These are phyloP conservation scores for Chrysoporthe cubensis DNA, from an alignment of 2,329 filamentous ascomycete species.

Conservation along the genomic window DNA sequence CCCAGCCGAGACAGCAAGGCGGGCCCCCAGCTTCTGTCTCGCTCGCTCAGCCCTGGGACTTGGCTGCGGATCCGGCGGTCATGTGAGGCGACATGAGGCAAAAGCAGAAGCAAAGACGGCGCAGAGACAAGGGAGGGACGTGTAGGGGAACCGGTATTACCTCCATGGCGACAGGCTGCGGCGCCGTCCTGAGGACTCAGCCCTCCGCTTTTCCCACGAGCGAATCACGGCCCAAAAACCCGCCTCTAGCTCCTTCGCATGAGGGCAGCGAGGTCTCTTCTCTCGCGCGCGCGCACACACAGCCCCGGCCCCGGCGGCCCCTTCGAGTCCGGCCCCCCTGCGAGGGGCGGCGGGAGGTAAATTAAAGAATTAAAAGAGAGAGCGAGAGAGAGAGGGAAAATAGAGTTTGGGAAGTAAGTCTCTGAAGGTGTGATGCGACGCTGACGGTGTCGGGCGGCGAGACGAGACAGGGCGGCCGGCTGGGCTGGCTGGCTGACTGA, in stretches of 20 bases:
- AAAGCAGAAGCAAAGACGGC: slow-evolving; percentile 9
- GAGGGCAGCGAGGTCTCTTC: slow-evolving; percentile 8
- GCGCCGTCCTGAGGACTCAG: slow-evolving; percentile 6
- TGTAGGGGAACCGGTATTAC: slow-evolving; percentile 12
- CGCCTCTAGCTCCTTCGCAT: neutral
- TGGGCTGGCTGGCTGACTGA: slow-evolving; percentile 12
- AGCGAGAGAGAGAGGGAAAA: neutral
- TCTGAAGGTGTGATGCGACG: slow-evolving; percentile 23
- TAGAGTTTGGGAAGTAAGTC: neutral
- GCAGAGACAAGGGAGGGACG: neutral
- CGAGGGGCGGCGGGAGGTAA: slow-evolving; percentile 4
- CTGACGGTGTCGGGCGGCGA: slow-evolving; percentile 20
- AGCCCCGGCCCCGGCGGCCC: slow-evolving; percentile 9
- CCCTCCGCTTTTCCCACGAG: slow-evolving; percentile 7
- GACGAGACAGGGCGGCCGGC: slow-evolving; percentile 13
- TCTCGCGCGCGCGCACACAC: neutral
- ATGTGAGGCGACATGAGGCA: neutral
- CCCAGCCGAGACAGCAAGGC: slow-evolving; percentile 24
- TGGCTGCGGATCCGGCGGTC: slow-evolving; percentile 1
- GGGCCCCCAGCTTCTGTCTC: neutral
- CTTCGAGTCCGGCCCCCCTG: slow-evolving; percentile 9
- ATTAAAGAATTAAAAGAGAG: neutral
- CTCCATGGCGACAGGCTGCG: slow-evolving; percentile 23
- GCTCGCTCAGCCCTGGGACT: neutral
- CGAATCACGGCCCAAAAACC: slow-evolving; percentile 14